These are phyloP conservation scores for Fusarium agapanthi DNA, from an alignment of 2,329 filamentous ascomycete species.

Conservation along the genomic window DNA sequence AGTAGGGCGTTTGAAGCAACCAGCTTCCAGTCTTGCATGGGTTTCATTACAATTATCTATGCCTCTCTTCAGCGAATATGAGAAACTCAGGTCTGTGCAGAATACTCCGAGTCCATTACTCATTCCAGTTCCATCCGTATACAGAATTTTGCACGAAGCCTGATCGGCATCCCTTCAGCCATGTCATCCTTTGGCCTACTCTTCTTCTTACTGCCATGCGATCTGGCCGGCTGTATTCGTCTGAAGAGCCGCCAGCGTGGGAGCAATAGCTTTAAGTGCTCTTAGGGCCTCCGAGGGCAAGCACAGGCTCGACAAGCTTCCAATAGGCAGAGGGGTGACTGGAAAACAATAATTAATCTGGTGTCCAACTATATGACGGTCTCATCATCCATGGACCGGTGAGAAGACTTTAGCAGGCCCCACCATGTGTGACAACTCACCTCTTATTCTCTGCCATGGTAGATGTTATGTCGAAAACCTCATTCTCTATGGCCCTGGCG, in stretches of 20 bases:
- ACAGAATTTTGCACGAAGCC: background rate
- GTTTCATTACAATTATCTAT: no score
- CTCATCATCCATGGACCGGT: background rate
- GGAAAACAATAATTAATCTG: background rate
- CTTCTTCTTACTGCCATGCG: background rate
- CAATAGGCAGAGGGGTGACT: background rate
- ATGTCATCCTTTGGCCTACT: background rate
- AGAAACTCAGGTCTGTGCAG: background rate
- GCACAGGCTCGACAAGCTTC: no score
- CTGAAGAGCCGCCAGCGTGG: no score
- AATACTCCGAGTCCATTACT: background rate
- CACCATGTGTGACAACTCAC: background rate
- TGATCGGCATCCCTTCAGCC: background rate
- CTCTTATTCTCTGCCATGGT: background rate
- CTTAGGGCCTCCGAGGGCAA: background rate
- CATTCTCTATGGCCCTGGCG: background rate
- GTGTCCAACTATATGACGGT: accelerated
- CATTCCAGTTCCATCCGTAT: background rate
- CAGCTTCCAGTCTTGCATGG: no score
- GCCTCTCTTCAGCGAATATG: no score
- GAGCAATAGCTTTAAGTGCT: background rate
- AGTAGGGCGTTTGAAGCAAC: accelerated
- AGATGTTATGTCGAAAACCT: background rate
- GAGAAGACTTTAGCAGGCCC: accelerated
- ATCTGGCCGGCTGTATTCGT: background rate